Conservation (phyloP, 768 basidiomycete genomes). For the Tricholoma matsutake region DNA sequence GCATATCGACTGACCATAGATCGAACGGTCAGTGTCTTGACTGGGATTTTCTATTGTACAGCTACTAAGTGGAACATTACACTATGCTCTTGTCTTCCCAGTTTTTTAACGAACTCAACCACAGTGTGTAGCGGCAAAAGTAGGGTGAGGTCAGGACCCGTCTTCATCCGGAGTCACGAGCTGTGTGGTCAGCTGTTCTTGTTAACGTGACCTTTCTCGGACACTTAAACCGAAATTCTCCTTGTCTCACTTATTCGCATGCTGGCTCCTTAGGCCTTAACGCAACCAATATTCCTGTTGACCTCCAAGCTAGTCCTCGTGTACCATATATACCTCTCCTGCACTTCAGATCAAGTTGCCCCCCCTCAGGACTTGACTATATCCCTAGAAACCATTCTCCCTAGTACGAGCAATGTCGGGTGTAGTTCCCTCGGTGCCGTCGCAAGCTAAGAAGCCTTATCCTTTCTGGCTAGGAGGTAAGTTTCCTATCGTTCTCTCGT, state of each 20-base stretch:
- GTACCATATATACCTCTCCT: not conserved
- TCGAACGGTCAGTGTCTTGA: no score
- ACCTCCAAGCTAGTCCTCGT: not conserved
- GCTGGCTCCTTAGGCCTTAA: not conserved
- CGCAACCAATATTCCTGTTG: not conserved
- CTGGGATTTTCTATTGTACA: no score
- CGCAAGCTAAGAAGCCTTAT: slow-evolving; percentile 62
- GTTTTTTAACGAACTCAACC: no score
- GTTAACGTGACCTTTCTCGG: not conserved
- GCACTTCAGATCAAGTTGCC: not conserved
- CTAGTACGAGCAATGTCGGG: no score
- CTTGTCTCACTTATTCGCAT: not conserved
- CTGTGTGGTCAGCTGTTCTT: not conserved
- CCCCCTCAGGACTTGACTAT: not conserved
- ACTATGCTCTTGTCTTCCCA: not conserved
- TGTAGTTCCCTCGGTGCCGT: slow-evolving; percentile 5
- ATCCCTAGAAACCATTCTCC: not conserved
- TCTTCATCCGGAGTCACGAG: not conserved
- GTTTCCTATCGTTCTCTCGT: slow-evolving; percentile 14
- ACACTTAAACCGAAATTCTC: not conserved
- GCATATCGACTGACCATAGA: no score
- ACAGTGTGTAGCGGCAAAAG: no score
- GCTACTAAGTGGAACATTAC: not conserved
- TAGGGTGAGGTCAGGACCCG: not conserved
- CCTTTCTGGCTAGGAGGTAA: slow-evolving; percentile 84